phyloP scores from a whole-genome alignment of 257 asterid genomes.

The Petunia axillaris region DNA sequence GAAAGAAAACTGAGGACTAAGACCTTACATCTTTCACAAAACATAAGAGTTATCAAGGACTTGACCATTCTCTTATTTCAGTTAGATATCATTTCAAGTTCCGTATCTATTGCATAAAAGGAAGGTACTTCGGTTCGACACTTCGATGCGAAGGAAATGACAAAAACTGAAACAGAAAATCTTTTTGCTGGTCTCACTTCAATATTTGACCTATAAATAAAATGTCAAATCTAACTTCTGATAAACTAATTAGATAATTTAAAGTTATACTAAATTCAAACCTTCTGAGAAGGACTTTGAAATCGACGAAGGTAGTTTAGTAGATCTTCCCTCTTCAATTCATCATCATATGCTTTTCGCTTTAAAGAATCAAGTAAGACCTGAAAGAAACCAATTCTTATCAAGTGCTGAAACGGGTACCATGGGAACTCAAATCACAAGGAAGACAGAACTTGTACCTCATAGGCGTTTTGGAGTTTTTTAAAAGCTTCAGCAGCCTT shows the following conservation, averaged over 20 bases:
- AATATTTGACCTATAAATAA: not conserved
- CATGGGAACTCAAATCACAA: not conserved
- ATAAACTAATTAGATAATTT: not conserved
- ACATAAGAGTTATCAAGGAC: conserved; percentile 13
- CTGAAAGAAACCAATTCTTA: conserved; percentile 44
- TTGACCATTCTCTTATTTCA: conserved; percentile 7
- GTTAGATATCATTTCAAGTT: not conserved
- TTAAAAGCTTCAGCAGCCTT: conserved; percentile 97
- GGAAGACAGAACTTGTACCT: conserved; percentile 46
- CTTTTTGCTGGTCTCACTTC: not conserved
- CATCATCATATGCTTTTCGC: conserved; percentile 87
- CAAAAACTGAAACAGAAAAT: not conserved
- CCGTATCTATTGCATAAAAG: not conserved
- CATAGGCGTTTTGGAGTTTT: conserved; percentile 98
- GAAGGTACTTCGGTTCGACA: not conserved
- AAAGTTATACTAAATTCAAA: conserved; percentile 30
- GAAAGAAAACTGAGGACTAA: not conserved
- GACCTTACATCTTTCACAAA: not conserved
- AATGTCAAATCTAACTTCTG: not conserved
- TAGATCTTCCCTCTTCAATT: conserved; percentile 89
- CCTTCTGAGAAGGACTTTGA: conserved; percentile 76
- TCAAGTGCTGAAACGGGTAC: conserved; percentile 24
- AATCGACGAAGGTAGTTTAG: conserved; percentile 75
- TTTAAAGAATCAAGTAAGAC: conserved; percentile 82
- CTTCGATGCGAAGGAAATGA: not conserved